phyloP scores from a whole-genome alignment of 768 basidiomycete species.

The Lentinula raphanica region DNA sequence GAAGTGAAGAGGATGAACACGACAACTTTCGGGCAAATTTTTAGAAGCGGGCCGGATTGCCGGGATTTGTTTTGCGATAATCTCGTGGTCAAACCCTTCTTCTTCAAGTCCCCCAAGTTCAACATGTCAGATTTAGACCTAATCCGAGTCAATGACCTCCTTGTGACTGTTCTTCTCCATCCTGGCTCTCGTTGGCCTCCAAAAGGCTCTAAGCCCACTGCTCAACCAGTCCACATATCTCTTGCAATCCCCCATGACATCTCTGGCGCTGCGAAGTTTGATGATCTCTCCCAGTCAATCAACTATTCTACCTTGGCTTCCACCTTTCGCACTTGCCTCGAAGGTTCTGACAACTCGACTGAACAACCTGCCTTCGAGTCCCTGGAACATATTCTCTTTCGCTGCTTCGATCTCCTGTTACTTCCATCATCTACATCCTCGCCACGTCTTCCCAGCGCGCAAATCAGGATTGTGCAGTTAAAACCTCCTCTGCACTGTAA shows the following conservation, averaged over 20 bases:
- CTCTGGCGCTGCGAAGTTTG: constrained; percentile 39
- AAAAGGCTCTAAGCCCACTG: constrained; percentile 22
- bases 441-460: constrained; percentile 23
- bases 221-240: constrained; percentile 51
- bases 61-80: neutral
- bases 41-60: neutral
- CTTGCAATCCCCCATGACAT: constrained; percentile 49
- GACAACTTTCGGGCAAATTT: neutral
- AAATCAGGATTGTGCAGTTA: constrained; percentile 41
- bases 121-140: neutral
- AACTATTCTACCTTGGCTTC: constrained; percentile 54
- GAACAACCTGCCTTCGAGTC: constrained; percentile 26
- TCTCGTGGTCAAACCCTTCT: too few species aligned
- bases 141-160: constrained; percentile 46
- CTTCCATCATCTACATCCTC: constrained; percentile 24
- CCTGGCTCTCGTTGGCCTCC: constrained; percentile 45
- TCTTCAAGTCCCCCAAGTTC: neutral
- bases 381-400: constrained; percentile 42
- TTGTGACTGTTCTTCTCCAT: constrained; percentile 34
- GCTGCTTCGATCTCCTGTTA: constrained; percentile 35
- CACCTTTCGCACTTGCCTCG: constrained; percentile 23
- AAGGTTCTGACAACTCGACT: constrained; percentile 12
- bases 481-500: constrained; percentile 49
- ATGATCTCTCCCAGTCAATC: constrained; percentile 54
- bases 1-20: neutral